Percentiles rank a stretch among this genome's conserved stretches.
phyloP scores from a whole-genome alignment of 2,329 filamentous ascomycete species.

The Alternaria sp. region DNA sequence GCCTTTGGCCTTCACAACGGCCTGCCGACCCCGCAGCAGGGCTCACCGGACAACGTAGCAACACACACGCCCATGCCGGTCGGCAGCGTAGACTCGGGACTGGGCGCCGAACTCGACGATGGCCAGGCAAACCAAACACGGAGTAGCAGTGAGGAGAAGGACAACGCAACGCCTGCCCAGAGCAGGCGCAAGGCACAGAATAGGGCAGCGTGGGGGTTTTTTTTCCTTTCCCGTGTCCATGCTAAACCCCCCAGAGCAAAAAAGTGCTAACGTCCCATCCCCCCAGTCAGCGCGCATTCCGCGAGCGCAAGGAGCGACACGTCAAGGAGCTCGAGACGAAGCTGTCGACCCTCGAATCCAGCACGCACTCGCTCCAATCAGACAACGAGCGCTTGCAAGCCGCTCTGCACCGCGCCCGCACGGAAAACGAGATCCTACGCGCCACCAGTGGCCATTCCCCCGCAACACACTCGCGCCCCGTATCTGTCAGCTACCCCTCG shows the following conservation, averaged over 20 bases:
- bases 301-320: slow-evolving; percentile 92
- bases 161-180: slow-evolving; percentile 57
- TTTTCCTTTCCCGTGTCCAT: not conserved
- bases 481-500: slow-evolving; percentile 52
- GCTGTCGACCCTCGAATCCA: slow-evolving; percentile 77
- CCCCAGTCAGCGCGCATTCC: slow-evolving; percentile 90
- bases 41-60: slow-evolving; percentile 43
- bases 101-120: slow-evolving; percentile 53
- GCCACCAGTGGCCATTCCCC: slow-evolving; percentile 69
- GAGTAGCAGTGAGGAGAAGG: slow-evolving; percentile 59
- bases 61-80: slow-evolving; percentile 45
- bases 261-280: no score
- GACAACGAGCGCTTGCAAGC: slow-evolving; percentile 89
- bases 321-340: slow-evolving; percentile 93
- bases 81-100: slow-evolving; percentile 56
- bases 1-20: slow-evolving; percentile 41
- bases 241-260: not conserved
- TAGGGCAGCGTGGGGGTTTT: slow-evolving; percentile 72
- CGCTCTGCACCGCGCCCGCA: slow-evolving; percentile 82
- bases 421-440: slow-evolving; percentile 91
- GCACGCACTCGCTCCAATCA: slow-evolving; percentile 73
- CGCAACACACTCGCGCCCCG: slow-evolving; percentile 52
- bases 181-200: slow-evolving; percentile 74
- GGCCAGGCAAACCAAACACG: slow-evolving; percentile 44
- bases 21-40: slow-evolving; percentile 41